Evolutionary conservation across 2,329 filamentous ascomycete species (phyloP).

Genomic region (Aspergillus oerlinghausenensis): DNA sequence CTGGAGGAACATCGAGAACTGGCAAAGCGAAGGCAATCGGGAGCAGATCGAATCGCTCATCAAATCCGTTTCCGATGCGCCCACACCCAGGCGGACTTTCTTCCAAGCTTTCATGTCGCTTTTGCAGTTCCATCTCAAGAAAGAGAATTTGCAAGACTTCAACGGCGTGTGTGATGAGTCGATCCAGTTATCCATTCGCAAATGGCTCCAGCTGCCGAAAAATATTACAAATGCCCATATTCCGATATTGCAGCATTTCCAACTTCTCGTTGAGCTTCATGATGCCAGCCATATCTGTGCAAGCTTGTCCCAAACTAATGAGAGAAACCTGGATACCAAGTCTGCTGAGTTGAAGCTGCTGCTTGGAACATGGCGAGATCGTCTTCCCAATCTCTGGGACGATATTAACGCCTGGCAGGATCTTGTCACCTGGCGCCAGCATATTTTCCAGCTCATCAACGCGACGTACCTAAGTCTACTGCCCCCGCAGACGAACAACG

Average conservation of each 20-base stretch:
- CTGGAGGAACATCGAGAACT: slow-evolving; percentile 93
- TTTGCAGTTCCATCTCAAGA: slow-evolving; percentile 87
- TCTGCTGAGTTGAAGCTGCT: slow-evolving; percentile 93
- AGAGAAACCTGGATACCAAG: slow-evolving; percentile 83
- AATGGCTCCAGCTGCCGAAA: slow-evolving; percentile 97
- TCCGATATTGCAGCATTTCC: slow-evolving; percentile 92
- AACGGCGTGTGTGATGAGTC: slow-evolving; percentile 90
- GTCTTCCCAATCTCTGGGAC: slow-evolving; percentile 96
- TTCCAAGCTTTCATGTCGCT: slow-evolving; percentile 98
- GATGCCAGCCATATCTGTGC: slow-evolving; percentile 96
- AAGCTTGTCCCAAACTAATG: slow-evolving; percentile 79
- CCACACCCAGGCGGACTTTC: slow-evolving; percentile 87
- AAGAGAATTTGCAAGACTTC: slow-evolving; percentile 76
- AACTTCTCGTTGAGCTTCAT: slow-evolving; percentile 93
- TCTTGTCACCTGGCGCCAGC: slow-evolving; percentile 97
- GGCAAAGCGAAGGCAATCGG: slow-evolving; percentile 78
- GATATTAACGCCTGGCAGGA: slow-evolving; percentile 99
- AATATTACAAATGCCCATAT: slow-evolving; percentile 93
- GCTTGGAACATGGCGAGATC: slow-evolving; percentile 90
- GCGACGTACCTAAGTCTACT: slow-evolving; percentile 82
- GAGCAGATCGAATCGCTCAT: slow-evolving; percentile 90
- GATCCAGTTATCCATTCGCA: slow-evolving; percentile 92
- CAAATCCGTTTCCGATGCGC: slow-evolving; percentile 95
- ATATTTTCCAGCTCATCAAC: slow-evolving; percentile 98
- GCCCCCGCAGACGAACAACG: slow-evolving; percentile 72